Evolutionary conservation across 345 rosid species (phyloP).

Genomic region (Lepidium aucheri): DNA sequence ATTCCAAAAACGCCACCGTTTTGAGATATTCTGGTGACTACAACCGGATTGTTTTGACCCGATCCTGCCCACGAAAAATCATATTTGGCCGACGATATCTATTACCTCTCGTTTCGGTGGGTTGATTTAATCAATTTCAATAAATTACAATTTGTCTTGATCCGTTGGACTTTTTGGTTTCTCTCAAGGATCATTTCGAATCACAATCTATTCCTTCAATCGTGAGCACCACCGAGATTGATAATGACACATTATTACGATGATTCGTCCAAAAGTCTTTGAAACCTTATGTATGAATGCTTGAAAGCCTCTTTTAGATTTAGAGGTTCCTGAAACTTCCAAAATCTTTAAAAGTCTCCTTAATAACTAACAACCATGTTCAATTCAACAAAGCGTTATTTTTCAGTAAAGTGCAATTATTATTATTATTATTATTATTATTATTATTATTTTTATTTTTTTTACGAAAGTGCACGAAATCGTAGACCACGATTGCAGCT

Average conservation of each 20-base stretch:
- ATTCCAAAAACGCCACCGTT: neutral
- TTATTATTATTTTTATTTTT: too few relatives aligned
- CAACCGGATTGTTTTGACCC: neutral
- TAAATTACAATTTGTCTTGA: too few relatives aligned
- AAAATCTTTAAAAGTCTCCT: neutral
- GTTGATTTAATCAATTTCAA: neutral
- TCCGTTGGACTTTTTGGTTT: too few relatives aligned
- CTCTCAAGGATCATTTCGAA: too few relatives aligned
- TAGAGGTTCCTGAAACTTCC: neutral
- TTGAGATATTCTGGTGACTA: neutral
- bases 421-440: too few relatives aligned
- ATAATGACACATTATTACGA: neutral
- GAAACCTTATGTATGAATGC: neutral
- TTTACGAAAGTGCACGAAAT: neutral
- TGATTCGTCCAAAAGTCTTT: neutral
- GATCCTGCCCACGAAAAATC: neutral
- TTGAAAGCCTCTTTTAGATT: neutral
- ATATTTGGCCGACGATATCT: neutral
- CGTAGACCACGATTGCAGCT: neutral
- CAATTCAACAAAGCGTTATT: neutral
- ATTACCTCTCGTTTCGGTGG: neutral
- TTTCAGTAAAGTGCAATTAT: neutral
- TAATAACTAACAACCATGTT: neutral
- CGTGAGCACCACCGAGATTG: neutral
- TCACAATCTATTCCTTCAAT: too few relatives aligned